These are phyloP conservation scores for Selaginella tamariscina DNA, from an alignment of 75 land plant genomes.

Conservation along the genomic window DNA sequence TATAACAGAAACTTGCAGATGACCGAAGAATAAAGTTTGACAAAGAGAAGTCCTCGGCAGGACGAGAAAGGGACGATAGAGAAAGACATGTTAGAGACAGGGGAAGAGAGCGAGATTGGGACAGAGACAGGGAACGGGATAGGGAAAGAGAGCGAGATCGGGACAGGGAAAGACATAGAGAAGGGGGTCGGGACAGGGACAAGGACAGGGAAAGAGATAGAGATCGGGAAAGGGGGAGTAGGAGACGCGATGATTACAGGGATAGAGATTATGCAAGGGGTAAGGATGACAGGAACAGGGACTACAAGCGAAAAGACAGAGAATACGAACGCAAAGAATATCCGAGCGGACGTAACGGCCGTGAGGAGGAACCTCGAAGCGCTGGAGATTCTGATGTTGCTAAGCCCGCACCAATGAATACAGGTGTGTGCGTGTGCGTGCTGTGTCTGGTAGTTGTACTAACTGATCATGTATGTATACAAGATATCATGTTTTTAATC, in stretches of 20 bases:
- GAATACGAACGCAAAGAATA: neutral
- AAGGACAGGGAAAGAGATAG: neutral
- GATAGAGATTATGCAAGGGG: slow-evolving; percentile 6
- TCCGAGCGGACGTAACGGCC: neutral
- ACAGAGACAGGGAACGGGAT: neutral
- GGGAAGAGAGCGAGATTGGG: too few relatives aligned
- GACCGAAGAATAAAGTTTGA: too few relatives aligned
- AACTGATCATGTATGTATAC: neutral
- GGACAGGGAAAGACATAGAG: slow-evolving; percentile 13
- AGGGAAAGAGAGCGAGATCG: slow-evolving; percentile 14
- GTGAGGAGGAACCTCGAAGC: neutral
- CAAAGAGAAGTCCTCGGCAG: too few relatives aligned
- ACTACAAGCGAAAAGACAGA: neutral
- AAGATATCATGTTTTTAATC: neutral
- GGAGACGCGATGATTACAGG: neutral
- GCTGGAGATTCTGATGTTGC: slow-evolving; percentile 61
- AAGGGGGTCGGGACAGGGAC: neutral
- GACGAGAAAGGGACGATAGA: too few relatives aligned
- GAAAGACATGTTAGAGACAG: too few relatives aligned
- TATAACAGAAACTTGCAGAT: too few relatives aligned
- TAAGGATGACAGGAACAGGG: slow-evolving; percentile 14
- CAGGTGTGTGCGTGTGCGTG: slow-evolving; percentile 75
- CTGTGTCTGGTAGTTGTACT: neutral
- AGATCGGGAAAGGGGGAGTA: neutral
- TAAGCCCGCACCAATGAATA: slow-evolving; percentile 83